Evolutionary conservation across 2,329 filamentous ascomycete species (phyloP).

Genomic region (Aureobasidium sp.): DNA sequence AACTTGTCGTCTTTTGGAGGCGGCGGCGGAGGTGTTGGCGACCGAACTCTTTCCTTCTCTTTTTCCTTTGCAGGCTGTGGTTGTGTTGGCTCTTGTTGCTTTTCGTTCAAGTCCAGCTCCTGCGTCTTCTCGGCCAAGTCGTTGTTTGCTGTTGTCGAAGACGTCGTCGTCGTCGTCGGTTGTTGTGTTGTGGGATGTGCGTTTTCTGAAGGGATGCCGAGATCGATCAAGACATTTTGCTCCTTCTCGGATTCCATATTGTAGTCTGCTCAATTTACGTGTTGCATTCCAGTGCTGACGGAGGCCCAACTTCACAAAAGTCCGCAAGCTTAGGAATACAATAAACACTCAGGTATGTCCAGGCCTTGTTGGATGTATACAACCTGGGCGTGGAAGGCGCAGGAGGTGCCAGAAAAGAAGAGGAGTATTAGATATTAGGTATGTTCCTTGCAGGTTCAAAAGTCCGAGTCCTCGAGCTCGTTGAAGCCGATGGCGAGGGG

Average conservation of each 20-base stretch:
- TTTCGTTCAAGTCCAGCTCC: constrained; percentile 1
- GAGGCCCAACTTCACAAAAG: too few species aligned
- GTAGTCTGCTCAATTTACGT: neutral
- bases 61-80: neutral
- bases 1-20: constrained; percentile 23
- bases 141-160: neutral
- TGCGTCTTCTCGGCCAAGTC: neutral
- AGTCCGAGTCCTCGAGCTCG: neutral
- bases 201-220: constrained; percentile 1
- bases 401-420: neutral
- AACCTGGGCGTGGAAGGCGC: neutral
- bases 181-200: neutral
- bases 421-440: neutral
- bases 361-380: neutral
- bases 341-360: neutral
- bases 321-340: neutral
- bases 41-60: constrained; percentile 13
- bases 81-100: neutral
- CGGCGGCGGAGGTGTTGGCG: constrained; percentile 23
- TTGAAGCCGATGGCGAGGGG: neutral
- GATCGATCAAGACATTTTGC: constrained; percentile 2
- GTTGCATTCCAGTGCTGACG: neutral
- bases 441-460: neutral
- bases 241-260: constrained; percentile 2
- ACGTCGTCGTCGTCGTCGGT: too few species aligned